phyloP scores from a whole-genome alignment of 305 asterid species.

The Fraxinus albicans region DNA sequence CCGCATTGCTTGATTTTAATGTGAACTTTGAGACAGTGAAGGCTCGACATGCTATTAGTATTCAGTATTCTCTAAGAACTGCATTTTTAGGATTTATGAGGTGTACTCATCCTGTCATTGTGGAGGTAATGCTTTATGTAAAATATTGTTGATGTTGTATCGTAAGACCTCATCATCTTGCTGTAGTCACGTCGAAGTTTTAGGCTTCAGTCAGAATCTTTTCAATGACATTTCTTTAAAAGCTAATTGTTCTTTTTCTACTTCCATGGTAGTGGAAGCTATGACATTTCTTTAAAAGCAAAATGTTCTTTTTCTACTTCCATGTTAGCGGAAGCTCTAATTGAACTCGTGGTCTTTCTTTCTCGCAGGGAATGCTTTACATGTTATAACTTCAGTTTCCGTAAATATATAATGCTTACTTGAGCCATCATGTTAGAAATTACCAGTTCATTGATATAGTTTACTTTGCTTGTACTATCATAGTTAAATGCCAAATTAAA shows the following conservation, averaged over 20 bases:
- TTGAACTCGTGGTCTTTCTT: not conserved
- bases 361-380: not conserved
- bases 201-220: not conserved
- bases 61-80: slow-evolving; percentile 86
- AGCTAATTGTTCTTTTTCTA: not conserved
- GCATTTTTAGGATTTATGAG: slow-evolving; percentile 92
- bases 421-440: not conserved
- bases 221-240: not conserved
- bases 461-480: not conserved
- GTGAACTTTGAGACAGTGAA: slow-evolving; percentile 57
- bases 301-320: not conserved
- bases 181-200: not conserved
- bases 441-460: not conserved
- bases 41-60: slow-evolving; percentile 73
- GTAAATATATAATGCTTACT: not conserved
- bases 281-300: not conserved
- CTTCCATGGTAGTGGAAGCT: not conserved
- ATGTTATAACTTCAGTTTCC: not conserved
- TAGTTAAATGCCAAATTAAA: not conserved
- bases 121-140: slow-evolving; percentile 62
- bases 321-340: not conserved
- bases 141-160: slow-evolving; percentile 8
- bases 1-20: slow-evolving; percentile 70
- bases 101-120: slow-evolving; percentile 69
- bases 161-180: not conserved